These are phyloP conservation scores for Biancaea sappan DNA, from an alignment of 306 rosid species.

Conservation along the genomic window DNA sequence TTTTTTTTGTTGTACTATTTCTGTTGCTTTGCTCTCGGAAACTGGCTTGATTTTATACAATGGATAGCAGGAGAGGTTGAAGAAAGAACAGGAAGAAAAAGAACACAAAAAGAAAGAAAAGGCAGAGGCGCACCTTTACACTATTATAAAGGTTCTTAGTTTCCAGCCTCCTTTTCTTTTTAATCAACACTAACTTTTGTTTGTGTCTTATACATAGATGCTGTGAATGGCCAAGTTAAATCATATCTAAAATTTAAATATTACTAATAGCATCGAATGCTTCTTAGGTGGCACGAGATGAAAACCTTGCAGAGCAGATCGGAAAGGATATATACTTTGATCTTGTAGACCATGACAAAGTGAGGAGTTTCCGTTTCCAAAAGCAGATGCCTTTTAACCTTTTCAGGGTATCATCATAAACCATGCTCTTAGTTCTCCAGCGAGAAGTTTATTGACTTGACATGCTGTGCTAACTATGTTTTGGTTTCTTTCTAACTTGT, in stretches of 20 bases:
- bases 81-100: conserved; percentile 88
- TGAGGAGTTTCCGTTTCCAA: conserved; percentile 72
- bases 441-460: conserved; percentile 11
- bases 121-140: conserved; percentile 82
- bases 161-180: conserved; percentile 17
- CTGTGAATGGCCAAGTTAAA: conserved; percentile 1
- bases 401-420: conserved; percentile 63
- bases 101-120: conserved; percentile 81
- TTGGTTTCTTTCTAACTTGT: neutral
- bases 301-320: conserved; percentile 65
- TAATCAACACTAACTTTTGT: conserved; percentile 10
- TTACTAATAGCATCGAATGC: conserved; percentile 24
- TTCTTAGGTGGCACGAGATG: conserved; percentile 74
- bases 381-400: conserved; percentile 68
- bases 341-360: conserved; percentile 92
- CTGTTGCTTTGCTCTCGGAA: conserved; percentile 19
- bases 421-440: conserved; percentile 1
- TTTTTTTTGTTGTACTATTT: neutral
- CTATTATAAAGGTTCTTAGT: conserved; percentile 71
- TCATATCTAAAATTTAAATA: neutral
- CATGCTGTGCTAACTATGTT: conserved; percentile 7
- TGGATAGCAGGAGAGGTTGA: conserved; percentile 69
- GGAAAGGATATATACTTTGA: conserved; percentile 85
- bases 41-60: conserved; percentile 15
- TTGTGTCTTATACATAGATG: conserved; percentile 3